Evolutionary conservation across 2,329 filamentous ascomycete genomes (phyloP).

Genomic region (Calonectria honghensis): DNA sequence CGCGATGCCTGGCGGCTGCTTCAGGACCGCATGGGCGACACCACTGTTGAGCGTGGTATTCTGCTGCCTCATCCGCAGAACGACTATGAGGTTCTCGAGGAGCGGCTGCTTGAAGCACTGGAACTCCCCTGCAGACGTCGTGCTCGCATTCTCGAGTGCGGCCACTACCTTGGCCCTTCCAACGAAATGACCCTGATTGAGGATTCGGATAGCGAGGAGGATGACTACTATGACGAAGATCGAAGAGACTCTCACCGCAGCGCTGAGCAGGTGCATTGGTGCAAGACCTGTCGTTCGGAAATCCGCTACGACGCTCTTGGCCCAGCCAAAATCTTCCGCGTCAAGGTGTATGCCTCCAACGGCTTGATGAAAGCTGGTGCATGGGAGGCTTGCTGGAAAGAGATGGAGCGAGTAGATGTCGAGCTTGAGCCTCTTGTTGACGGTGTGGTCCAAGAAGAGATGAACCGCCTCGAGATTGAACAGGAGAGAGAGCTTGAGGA

Average conservation of each 20-base stretch:
- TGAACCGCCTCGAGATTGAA: constrained; percentile 73
- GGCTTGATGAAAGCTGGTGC: constrained; percentile 93
- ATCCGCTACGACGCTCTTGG: constrained; percentile 74
- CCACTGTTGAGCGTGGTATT: constrained; percentile 83
- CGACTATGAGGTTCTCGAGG: constrained; percentile 87
- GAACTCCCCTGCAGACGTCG: constrained; percentile 79
- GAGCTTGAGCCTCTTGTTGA: constrained; percentile 88
- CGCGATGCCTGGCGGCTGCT: constrained; percentile 80
- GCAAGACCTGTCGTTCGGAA: constrained; percentile 72
- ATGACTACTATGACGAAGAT: constrained; percentile 55
- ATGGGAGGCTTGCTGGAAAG: constrained; percentile 95
- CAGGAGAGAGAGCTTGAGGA: constrained; percentile 63
- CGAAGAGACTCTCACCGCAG: constrained; percentile 47
- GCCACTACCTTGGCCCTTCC: constrained; percentile 82
- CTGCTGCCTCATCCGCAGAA: constrained; percentile 86
- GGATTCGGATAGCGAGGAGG: constrained; percentile 69
- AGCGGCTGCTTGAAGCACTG: constrained; percentile 83
- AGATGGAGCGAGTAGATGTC: constrained; percentile 99
- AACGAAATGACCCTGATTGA: constrained; percentile 67
- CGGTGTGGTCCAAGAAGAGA: constrained; percentile 73
- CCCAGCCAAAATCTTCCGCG: constrained; percentile 77
- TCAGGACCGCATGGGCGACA: constrained; percentile 82
- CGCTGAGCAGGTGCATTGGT: constrained; percentile 71
- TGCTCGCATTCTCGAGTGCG: constrained; percentile 84
- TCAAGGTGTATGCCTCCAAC: constrained; percentile 96